These are phyloP conservation scores for Theileria equi DNA, from an alignment of 169 alveolate genomes.

Conservation along the genomic window DNA sequence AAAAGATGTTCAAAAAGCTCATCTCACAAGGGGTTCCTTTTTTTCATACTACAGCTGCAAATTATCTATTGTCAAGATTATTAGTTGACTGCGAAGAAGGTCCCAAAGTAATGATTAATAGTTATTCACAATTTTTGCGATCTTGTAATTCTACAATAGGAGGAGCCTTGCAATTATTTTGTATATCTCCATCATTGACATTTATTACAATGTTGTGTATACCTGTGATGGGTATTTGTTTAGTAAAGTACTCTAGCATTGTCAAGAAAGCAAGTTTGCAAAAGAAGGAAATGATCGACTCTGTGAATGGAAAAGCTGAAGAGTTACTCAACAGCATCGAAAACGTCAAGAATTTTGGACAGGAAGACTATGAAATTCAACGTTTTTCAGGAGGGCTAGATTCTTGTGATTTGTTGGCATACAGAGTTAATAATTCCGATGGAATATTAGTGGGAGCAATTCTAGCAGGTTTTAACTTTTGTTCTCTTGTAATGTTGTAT, in stretches of 20 bases:
- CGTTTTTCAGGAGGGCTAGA: conserved; percentile 24
- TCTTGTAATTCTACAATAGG: conserved; percentile 57
- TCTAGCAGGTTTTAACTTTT: conserved; percentile 53
- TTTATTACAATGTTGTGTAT: conserved; percentile 34
- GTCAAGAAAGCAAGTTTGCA: conserved; percentile 23
- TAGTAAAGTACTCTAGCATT: conserved; percentile 30
- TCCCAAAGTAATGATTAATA: conserved; percentile 43
- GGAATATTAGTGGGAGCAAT: conserved; percentile 57
- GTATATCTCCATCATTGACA: conserved; percentile 44
- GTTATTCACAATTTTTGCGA: conserved; percentile 23
- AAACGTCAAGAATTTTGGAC: conserved; percentile 21
- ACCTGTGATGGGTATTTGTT: conserved; percentile 37
- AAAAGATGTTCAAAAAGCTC: conserved; percentile 35
- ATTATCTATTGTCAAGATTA: conserved; percentile 29
- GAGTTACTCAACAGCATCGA: conserved; percentile 55
- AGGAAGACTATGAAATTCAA: conserved; percentile 56
- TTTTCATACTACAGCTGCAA: conserved; percentile 41
- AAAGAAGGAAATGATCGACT: conserved; percentile 24
- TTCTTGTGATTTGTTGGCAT: conserved; percentile 29
- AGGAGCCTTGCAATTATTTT: conserved; percentile 47
- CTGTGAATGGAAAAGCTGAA: conserved; percentile 46
- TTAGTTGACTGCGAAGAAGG: conserved; percentile 62
- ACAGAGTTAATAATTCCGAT: conserved; percentile 29
- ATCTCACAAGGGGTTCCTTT: conserved; percentile 53
- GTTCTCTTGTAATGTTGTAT: conserved; percentile 47